Conservation (phyloP, 306 rosid species). For the Parietaria judaica region DNA sequence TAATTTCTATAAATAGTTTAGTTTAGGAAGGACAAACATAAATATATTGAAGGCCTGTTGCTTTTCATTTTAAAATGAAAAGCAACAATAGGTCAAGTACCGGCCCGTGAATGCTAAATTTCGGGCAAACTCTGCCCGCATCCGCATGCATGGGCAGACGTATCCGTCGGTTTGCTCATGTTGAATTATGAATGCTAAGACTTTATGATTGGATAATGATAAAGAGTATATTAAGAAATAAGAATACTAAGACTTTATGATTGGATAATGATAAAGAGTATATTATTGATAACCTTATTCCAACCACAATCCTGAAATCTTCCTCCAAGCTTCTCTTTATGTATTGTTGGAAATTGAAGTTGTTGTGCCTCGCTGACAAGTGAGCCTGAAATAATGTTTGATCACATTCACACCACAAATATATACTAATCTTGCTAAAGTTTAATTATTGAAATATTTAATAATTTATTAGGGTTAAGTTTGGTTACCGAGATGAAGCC, state of each 20-base stretch:
- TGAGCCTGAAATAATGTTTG: slow-evolving; percentile 23
- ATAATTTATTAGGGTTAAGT: background rate
- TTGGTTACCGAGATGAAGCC: slow-evolving; percentile 32
- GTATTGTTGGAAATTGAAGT: slow-evolving; percentile 31
- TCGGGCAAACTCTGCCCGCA: too few relatives aligned
- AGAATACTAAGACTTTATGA: background rate
- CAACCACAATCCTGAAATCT: slow-evolving; percentile 32
- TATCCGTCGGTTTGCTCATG: too few relatives aligned
- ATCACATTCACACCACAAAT: too few relatives aligned
- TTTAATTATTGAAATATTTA: background rate
- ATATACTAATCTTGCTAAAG: background rate
- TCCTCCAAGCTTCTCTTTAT: slow-evolving; percentile 31
- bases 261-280: background rate
- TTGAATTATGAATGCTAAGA: background rate
- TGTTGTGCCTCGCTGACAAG: slow-evolving; percentile 17
- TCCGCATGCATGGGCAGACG: too few relatives aligned
- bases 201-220: background rate
- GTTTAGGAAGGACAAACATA: too few relatives aligned
- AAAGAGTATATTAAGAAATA: background rate
- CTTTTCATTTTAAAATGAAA: too few relatives aligned
- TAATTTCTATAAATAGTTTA: too few relatives aligned
- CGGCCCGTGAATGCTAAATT: too few relatives aligned
- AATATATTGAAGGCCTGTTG: too few relatives aligned
- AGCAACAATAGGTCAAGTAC: too few relatives aligned
- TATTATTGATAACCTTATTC: slow-evolving; percentile 17